phyloP scores from a whole-genome alignment of 305 asterid species.

The Nicotiana rustica region DNA sequence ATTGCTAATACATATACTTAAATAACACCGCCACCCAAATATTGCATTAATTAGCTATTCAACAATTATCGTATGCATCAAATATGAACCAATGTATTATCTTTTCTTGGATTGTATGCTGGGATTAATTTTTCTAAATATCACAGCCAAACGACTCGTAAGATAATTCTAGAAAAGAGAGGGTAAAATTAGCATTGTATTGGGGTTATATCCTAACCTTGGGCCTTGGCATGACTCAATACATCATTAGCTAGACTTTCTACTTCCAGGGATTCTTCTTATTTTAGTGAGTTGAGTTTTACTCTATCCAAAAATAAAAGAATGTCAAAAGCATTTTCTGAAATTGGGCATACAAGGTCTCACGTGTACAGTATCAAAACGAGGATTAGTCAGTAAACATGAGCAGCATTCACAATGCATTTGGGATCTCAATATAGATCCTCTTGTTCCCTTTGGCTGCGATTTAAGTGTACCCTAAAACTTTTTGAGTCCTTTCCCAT shows the following conservation, averaged over 20 bases:
- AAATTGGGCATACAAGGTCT: slow-evolving; percentile 24
- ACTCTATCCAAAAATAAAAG: background rate
- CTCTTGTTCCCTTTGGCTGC: slow-evolving; percentile 20
- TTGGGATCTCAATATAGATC: slow-evolving; percentile 32
- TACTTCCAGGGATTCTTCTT: slow-evolving; percentile 3
- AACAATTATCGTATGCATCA: no score
- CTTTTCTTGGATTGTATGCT: no score
- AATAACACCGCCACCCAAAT: no score
- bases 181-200: background rate
- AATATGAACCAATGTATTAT: no score
- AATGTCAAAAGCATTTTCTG: slow-evolving; percentile 9
- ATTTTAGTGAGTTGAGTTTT: background rate
- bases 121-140: no score
- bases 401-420: slow-evolving; percentile 16
- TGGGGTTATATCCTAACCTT: background rate
- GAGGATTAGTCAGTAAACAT: background rate
- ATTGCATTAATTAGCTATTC: no score
- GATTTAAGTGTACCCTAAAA: background rate
- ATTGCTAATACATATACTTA: no score
- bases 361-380: slow-evolving; percentile 27
- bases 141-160: no score
- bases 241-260: background rate
- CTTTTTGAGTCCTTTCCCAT: no score
- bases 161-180: no score
- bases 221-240: background rate